Evolutionary conservation across 2,329 filamentous ascomycete genomes (phyloP).

Genomic region (Fusarium sp.): DNA sequence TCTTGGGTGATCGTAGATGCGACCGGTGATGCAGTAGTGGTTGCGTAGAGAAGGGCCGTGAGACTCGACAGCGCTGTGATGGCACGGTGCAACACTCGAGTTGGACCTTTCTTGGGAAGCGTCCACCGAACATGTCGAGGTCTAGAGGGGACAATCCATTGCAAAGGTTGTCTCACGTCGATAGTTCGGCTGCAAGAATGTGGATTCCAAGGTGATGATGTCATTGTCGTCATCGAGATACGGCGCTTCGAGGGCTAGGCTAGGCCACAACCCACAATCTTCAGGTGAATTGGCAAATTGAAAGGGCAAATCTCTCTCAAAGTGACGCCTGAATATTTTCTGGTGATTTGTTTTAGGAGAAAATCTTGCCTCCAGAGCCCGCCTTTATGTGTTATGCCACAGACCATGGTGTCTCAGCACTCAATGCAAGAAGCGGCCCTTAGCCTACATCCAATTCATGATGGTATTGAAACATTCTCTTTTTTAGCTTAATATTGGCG

Average conservation of each 20-base stretch:
- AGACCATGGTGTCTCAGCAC: not conserved
- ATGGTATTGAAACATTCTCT: not conserved
- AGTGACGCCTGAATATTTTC: too few relatives aligned
- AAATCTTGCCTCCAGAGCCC: not conserved
- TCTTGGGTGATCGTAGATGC: constrained; percentile 23
- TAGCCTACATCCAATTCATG: not conserved
- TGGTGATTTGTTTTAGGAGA: not conserved
- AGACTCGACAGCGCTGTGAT: not conserved
- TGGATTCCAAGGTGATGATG: constrained; percentile 9
- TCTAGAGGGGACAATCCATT: not conserved
- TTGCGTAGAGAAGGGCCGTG: not conserved
- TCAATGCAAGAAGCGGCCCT: not conserved
- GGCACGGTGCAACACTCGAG: not conserved
- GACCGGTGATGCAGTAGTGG: not conserved
- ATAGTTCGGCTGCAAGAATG: not conserved
- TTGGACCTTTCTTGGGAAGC: not conserved
- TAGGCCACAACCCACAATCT: not conserved
- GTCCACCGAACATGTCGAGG: not conserved
- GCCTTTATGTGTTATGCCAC: not conserved
- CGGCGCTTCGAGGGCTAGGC: not conserved
- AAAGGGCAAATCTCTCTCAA: not conserved
- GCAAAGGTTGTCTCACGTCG: not conserved
- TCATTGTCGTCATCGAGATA: constrained; percentile 35
- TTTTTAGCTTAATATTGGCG: not conserved
- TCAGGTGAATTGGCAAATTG: not conserved